Evolutionary conservation across 768 basidiomycete genomes (phyloP), one percentile per base, ranked within the genome.

Genomic region (Lactarius evosmus): DNA sequence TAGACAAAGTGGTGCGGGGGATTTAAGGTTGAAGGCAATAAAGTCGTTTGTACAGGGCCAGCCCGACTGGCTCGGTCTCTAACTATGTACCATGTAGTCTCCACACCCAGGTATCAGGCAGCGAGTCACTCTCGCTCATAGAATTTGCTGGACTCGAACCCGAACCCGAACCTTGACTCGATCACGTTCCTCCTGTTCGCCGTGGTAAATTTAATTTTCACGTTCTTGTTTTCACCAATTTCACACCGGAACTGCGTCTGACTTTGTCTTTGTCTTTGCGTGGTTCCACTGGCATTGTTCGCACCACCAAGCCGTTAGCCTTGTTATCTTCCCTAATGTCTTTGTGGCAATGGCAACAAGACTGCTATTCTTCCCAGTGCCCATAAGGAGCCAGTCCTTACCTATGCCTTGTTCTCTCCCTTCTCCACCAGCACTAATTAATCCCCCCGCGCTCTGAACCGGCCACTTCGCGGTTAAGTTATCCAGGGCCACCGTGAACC

Each of bases 1-100:
- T 94, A 66, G 89, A 93, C 76, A 80, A 76, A 72, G 88, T 81
- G 14, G 84, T 91, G 55, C 81, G 85, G 41, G 79, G 79, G 6
- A 69, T 74, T 22, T 65, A 49, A 64, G 53, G 53, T 50, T 46
- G 44, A 46, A 17, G 9, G 2, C n/a, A 25, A 46, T 14, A 22
- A 46, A 46, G 16, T 30, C 14, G 51, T 22, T 30, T 58, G 51
- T 36, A 32, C 8, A 19, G 40, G 11, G 4, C n/a, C 4, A n/a
- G n/a, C n/a, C n/a, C n/a, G n/a, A n/a, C n/a, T n/a, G n/a, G n/a
- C n/a, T n/a, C n/a, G n/a, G n/a, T n/a, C n/a, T n/a, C n/a, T n/a
- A n/a, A n/a, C n/a, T n/a, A n/a, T n/a, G n/a, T n/a, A n/a, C n/a
- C n/a, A n/a, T n/a, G n/a, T n/a, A n/a, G n/a, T n/a, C n/a, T n/a